Conservation (phyloP, 192 early-diverging fungal species). For the Borealophlyctis nickersoniae region DNA sequence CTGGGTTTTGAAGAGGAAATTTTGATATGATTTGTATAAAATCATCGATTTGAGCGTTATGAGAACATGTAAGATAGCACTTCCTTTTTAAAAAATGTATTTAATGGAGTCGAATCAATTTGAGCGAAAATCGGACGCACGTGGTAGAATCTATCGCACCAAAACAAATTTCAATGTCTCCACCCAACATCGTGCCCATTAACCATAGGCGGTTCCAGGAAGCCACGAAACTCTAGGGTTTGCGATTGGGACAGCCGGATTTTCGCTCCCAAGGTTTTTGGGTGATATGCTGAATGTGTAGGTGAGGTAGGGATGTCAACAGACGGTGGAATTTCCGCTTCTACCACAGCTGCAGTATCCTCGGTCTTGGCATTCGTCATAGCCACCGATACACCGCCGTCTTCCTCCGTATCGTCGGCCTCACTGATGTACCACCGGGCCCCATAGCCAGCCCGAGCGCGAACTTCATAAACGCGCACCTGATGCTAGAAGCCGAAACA, state of each 20-base stretch:
- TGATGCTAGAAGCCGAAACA: conserved; percentile 7
- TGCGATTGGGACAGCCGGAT: background rate
- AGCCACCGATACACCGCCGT: no score
- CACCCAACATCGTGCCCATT: conserved; percentile 23
- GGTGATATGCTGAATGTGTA: background rate
- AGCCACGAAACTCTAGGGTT: conserved; percentile 20
- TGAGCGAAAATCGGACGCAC: no score
- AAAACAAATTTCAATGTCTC: conserved; percentile 21
- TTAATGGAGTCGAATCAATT: no score
- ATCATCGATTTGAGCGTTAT: no score
- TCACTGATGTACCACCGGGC: conserved; percentile 20
- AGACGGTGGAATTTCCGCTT: no score
- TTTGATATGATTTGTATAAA: background rate
- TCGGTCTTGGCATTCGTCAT: background rate
- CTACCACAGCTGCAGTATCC: conserved; percentile 5
- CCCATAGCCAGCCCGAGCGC: conserved; percentile 13
- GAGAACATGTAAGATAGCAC: no score
- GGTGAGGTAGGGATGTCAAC: background rate
- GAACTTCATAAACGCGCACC: conserved; percentile 22
- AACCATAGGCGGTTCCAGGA: conserved; percentile 22
- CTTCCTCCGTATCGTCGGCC: background rate
- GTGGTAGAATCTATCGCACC: no score
- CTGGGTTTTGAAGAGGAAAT: conserved; percentile 8
- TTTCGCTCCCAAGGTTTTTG: background rate
- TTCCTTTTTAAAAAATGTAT: no score